Evolutionary conservation across 164 flowering plant species (phyloP), one percentile per base, ranked within the genome.

Genomic region (Piper longum): DNA sequence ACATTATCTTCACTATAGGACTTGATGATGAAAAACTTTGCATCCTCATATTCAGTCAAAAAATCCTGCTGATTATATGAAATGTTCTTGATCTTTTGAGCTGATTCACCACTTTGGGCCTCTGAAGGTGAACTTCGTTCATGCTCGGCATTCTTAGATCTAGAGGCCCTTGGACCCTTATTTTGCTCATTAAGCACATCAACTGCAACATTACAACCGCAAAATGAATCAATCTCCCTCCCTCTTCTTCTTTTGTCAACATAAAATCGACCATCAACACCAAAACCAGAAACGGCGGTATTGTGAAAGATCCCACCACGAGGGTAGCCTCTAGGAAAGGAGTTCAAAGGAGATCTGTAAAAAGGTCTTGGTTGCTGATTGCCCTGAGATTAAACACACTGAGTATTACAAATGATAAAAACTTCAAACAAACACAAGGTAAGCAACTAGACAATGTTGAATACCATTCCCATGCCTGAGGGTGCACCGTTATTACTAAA

Each of bases 1-100:
- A 89, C 83, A 81, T 92, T 85, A 64, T 89, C 96, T 75, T 92
- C 98, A 73, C 93, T 92, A 73, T 86, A 92, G 43, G 98, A 92
- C 72, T 92, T 92, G 58, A 92, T 92, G 44, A 92, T 79, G 69
- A 86, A 92, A 64, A 92, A 86, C 62, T 81, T 89, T 6, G 96
- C 95, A 73, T 85, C 80, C 63, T 80, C 72, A 67, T 80, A 81
- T 41, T 89, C 96, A 0, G 80, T 82, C 44, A 72, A 73, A 75
- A 92, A 89, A 68, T 85, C 86, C 56, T 82, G 69, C 6, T n/a
- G 75, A 70, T 89, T 92, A 70, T 72, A 81, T 51, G 66, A 62
- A 41, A 77, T 83, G 54, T 65, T 63, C 16, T 67, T 69, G n/a
- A 65, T 39, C 55, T 70, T 76, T 65, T 75, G 69, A 60, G 64